Percentiles rank a stretch among this genome's conserved stretches.
Conservation (phyloP, 108 stramenopile species). For the Cylindrotheca closterium region DNA sequence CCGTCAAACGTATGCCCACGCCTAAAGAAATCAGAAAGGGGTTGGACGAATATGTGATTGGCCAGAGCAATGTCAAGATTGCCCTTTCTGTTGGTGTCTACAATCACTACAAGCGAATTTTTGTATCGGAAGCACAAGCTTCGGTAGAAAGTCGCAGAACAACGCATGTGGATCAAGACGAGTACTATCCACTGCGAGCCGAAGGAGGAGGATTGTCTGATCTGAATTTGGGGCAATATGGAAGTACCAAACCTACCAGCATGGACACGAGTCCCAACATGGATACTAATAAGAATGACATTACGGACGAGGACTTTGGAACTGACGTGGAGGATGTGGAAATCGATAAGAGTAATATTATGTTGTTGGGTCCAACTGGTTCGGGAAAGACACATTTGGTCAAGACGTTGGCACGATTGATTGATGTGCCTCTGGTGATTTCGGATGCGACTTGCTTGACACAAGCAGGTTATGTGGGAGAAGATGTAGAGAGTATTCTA, state of each 20-base stretch:
- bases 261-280: slow-evolving; percentile 6
- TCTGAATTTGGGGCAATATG: slow-evolving; percentile 75
- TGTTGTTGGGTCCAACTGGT: slow-evolving; percentile 94
- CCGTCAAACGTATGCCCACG: slow-evolving; percentile 57
- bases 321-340: slow-evolving; percentile 79
- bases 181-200: slow-evolving; percentile 31
- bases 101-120: slow-evolving; percentile 95
- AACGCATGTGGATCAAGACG: slow-evolving; percentile 22
- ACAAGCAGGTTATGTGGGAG: slow-evolving; percentile 98
- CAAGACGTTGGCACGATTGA: slow-evolving; percentile 90
- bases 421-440: slow-evolving; percentile 94
- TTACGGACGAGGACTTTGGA: slow-evolving; percentile 55
- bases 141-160: slow-evolving; percentile 32
- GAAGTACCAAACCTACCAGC: slow-evolving; percentile 21
- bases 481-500: slow-evolving; percentile 96
- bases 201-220: slow-evolving; percentile 42
- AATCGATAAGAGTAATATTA: slow-evolving; percentile 95
- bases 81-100: slow-evolving; percentile 93
- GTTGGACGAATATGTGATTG: slow-evolving; percentile 94
- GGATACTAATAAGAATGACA: slow-evolving; percentile 50
- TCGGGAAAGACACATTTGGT: slow-evolving; percentile 92
- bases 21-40: slow-evolving; percentile 83
- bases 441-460: slow-evolving; percentile 96
- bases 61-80: slow-evolving; percentile 93
- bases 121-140: slow-evolving; percentile 65